phyloP scores from a whole-genome alignment of 768 basidiomycete species.

The Baorangia bicolor region DNA sequence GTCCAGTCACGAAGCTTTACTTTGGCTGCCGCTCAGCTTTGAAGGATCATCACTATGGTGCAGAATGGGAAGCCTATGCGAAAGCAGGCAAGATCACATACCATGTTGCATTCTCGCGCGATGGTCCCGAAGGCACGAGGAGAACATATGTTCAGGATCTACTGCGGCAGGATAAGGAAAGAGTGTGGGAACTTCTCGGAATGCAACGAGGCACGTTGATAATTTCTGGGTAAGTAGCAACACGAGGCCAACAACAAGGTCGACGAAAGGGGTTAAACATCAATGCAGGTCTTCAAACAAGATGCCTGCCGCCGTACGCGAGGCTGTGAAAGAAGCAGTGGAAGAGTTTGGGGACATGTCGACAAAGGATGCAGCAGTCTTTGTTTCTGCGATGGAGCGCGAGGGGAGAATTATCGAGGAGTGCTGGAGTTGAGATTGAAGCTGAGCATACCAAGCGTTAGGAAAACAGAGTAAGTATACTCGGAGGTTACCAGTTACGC shows the following conservation, averaged over 20 bases:
- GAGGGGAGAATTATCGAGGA: constrained; percentile 76
- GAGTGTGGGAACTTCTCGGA: constrained; percentile 65
- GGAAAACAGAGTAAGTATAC: no score
- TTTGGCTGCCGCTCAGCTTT: constrained; percentile 82
- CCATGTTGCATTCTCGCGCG: constrained; percentile 77
- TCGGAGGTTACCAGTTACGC: no score
- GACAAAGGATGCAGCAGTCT: constrained; percentile 53
- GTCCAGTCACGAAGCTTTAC: constrained; percentile 75
- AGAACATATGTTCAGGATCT: constrained; percentile 89
- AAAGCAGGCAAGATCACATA: constrained; percentile 49
- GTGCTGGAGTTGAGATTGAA: constrained; percentile 80
- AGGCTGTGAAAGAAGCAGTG: constrained; percentile 56
- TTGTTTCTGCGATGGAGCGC: constrained; percentile 64
- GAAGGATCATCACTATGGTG: constrained; percentile 77
- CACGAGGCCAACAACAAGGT: neutral
- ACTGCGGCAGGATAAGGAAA: constrained; percentile 60
- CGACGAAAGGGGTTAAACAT: constrained; percentile 1
- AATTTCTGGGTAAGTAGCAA: constrained; percentile 75
- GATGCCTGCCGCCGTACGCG: constrained; percentile 87
- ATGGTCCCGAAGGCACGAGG: constrained; percentile 64
- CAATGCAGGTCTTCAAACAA: constrained; percentile 83
- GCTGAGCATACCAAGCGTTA: no score
- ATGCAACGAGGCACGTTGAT: constrained; percentile 65
- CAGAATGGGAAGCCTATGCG: constrained; percentile 63
- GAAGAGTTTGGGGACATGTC: constrained; percentile 49